Base-by-base conservation (phyloP, 176 grass and related monocot species). In the Miscanthus lutarioriparius region DNA sequence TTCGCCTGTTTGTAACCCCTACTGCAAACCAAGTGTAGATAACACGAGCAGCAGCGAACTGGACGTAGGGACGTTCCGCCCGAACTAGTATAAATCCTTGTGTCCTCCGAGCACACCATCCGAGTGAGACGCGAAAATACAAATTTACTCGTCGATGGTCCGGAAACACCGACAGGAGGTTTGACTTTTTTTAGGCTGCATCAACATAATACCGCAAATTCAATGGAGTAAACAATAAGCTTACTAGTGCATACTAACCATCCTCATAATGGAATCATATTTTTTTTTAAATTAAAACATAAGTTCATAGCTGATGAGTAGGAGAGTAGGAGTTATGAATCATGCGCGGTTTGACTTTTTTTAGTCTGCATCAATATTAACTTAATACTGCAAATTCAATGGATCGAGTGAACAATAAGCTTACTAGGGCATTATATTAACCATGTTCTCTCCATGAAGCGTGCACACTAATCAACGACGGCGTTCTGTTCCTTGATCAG, bases 391-490 rank as follows among this genome's bases (percentile, higher is more conserved):
- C 22, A 56, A 26, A 64, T 68, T 76, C 72, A 84, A 6, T 77
- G 82, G 26, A 77, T 70, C 83, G 27, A 67, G 43, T 56, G 35
- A 84, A n/a, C 39, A 28, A 25, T 58, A 44, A 74, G 65, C 22
- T 58, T 58, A 58, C 56, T 59, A 23, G 56, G 11, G 22, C 3
- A 1, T 59, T 37, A 37, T 37, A 37, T 37, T 59, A 59, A 23
- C 56, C 22, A 10, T 44, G 10, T 66, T 14, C 48, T 20, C 74
- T 43, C 33, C 35, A 26, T 68, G 22, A 85, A 68, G 44, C 64
- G 25, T 78, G 72, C 82, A 51, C 82, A 16, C 41, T 73, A 48
- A 73, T 48, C 70, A 40, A 74, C 5, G 17, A 15, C 13, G 14
- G 59, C 49, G 19, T 68, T 84, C 15, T 30, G 8, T 25, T 59